Base-by-base conservation (phyloP, 257 asterid species). In the Echites panduratus region DNA sequence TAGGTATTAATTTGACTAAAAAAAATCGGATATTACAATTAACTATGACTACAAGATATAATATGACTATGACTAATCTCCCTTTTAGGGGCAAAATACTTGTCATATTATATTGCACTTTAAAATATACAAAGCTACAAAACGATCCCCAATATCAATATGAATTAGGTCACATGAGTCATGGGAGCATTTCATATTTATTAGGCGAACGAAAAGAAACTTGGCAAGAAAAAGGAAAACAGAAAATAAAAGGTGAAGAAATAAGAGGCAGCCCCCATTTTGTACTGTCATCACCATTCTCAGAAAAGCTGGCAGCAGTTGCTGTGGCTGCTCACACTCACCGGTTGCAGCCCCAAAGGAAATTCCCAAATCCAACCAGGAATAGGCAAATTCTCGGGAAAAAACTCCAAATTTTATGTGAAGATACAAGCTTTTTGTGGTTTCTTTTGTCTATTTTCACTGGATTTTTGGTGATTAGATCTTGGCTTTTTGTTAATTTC, bases 381-480 rank as follows among this genome's bases (percentile, higher is more conserved):
- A 70, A 43, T 40, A 9, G 40, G 63, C 56, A 12, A 38, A 35
- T 45, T 54, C 63, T 67, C 74, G 4, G n/a, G 5, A 57, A 41
- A 40, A 64, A 69, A 41, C 11, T 69, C 20, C 53, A 52, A 70
- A 35, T 57, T 73, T 76, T 65, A 61, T 52, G 4, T 7, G 68
- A 75, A 84, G 70, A 72, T 66, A 63, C 62, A 54, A 84, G 79
- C 74, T 73, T 77, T 73, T 72, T 56, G 20, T 48, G 3, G 20
- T 53, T 19, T 38, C 29, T 67, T 56, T 56, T 26, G n/a, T 45
- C 48, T 59, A 22, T 48, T 14, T 58, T 20, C 61, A 5, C 56
- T 44, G n/a, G 7, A 50, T 26, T 79, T 71, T 26, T 79, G 75
- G 29, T 8, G 20, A 64, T 44, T 54, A 41, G 48, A 41, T 59